A percentile compares a stretch with the other conserved stretches of the same genome.
Evolutionary conservation across 176 grass and related monocot species (phyloP).

Genomic region (Rhipidocladum racemiflorum): DNA sequence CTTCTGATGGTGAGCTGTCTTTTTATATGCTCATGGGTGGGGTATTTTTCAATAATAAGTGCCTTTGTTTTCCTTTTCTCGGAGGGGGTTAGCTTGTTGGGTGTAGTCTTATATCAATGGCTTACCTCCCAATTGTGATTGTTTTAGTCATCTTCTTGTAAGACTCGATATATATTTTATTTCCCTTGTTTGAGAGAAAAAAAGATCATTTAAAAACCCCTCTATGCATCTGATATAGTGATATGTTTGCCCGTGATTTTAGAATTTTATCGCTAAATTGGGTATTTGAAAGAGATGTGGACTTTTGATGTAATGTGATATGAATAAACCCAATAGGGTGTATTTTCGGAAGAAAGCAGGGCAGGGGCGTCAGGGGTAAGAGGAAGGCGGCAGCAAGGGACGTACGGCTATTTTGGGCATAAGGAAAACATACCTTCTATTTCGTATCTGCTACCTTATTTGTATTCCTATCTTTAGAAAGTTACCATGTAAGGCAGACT

Average conservation of each 20-base stretch:
- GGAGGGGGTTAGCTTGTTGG: not conserved
- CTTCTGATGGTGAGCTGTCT: conserved; percentile 58
- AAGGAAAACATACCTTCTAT: too few species aligned
- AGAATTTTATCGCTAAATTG: not conserved
- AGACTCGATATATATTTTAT: not conserved
- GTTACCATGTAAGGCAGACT: too few species aligned
- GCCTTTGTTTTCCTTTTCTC: not conserved
- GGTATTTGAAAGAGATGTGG: not conserved
- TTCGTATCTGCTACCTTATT: too few species aligned
- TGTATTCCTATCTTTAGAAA: too few species aligned
- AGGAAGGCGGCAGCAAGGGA: too few species aligned
- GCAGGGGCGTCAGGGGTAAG: too few species aligned
- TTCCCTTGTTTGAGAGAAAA: not conserved
- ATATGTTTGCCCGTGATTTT: not conserved
- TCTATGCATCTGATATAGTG: not conserved
- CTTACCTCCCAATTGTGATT: conserved; percentile 1
- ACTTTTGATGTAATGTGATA: not conserved
- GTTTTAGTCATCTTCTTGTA: conserved; percentile 4
- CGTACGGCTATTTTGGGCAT: too few species aligned
- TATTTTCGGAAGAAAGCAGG: too few species aligned
- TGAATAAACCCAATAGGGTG: too few species aligned
- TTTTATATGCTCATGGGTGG: not conserved
- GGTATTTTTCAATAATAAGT: not conserved
- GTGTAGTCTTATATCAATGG: conserved; percentile 13
- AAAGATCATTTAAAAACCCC: not conserved